These are phyloP conservation scores for Claviceps sp. DNA, from an alignment of 2,329 filamentous ascomycete species.

Conservation along the genomic window DNA sequence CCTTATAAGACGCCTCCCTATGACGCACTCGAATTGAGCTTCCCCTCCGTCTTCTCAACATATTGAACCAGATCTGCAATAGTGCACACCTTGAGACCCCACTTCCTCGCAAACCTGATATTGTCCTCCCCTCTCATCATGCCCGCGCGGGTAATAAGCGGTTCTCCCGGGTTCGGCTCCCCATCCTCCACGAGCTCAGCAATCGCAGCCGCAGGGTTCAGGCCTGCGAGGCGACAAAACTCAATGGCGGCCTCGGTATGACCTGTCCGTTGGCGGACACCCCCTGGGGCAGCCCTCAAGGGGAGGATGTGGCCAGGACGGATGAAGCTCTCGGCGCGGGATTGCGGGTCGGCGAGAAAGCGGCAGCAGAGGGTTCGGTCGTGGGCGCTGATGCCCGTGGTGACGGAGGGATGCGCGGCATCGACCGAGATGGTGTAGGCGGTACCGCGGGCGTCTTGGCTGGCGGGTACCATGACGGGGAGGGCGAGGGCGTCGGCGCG, in stretches of 20 bases:
- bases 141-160: constrained; percentile 53
- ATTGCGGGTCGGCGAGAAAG: constrained; percentile 54
- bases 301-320: constrained; percentile 86
- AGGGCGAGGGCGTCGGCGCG: constrained; percentile 61
- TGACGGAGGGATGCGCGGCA: constrained; percentile 55
- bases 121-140: constrained; percentile 91
- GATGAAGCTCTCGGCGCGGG: constrained; percentile 49
- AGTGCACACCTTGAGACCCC: constrained; percentile 85
- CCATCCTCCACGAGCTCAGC: constrained; percentile 87
- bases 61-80: constrained; percentile 81
- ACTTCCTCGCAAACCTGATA: constrained; percentile 73
- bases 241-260: constrained; percentile 94
- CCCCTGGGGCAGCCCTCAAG: constrained; percentile 63
- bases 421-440: constrained; percentile 91
- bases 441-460: constrained; percentile 75
- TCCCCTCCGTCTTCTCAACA: constrained; percentile 62
- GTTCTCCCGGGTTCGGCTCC: constrained; percentile 52
- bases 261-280: constrained; percentile 64
- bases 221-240: constrained; percentile 74
- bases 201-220: constrained; percentile 65
- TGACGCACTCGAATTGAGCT: constrained; percentile 27
- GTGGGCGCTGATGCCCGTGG: constrained; percentile 81
- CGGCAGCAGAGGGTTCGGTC: constrained; percentile 76
- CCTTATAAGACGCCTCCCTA: neutral
- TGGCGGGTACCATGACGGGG: constrained; percentile 70